Conservation (phyloP, 2,329 filamentous ascomycete genomes). For the Sporothrix brasiliensis region DNA sequence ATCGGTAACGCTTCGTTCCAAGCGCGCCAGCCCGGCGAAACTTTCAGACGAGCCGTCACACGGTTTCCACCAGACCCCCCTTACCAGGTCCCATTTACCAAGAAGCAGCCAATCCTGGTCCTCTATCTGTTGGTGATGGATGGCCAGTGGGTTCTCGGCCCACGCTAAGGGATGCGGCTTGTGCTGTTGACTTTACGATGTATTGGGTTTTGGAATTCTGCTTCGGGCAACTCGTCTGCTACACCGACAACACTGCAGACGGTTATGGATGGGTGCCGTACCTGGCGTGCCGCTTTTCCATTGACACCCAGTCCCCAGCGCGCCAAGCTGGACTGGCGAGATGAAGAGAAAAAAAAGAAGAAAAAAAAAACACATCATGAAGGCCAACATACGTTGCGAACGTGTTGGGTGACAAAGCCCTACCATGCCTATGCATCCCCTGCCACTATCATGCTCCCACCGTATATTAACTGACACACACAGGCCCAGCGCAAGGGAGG, state of each 20-base stretch:
- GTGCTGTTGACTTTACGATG: constrained; percentile 14
- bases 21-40: constrained; percentile 12
- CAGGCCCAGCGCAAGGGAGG: not conserved
- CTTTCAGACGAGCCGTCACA: constrained; percentile 7
- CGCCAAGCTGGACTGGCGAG: not conserved
- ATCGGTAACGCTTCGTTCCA: constrained; percentile 23
- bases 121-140: not conserved
- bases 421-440: not conserved
- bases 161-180: constrained; percentile 13
- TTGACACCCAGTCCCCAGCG: not conserved
- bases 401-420: not conserved
- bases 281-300: not conserved
- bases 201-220: not conserved
- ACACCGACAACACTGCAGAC: not conserved
- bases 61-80: not conserved
- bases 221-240: constrained; percentile 8
- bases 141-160: not conserved
- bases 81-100: constrained; percentile 7
- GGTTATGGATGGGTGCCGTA: too few species aligned
- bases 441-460: not conserved
- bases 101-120: constrained; percentile 20
- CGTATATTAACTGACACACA: constrained; percentile 15
- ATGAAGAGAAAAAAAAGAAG: too few species aligned
- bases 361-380: constrained; percentile 7
- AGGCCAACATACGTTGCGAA: not conserved